Evolutionary conservation across 2,329 filamentous ascomycete genomes (phyloP), one percentile per base, ranked within the genome.

Genomic region (Colletotrichum sp.): DNA sequence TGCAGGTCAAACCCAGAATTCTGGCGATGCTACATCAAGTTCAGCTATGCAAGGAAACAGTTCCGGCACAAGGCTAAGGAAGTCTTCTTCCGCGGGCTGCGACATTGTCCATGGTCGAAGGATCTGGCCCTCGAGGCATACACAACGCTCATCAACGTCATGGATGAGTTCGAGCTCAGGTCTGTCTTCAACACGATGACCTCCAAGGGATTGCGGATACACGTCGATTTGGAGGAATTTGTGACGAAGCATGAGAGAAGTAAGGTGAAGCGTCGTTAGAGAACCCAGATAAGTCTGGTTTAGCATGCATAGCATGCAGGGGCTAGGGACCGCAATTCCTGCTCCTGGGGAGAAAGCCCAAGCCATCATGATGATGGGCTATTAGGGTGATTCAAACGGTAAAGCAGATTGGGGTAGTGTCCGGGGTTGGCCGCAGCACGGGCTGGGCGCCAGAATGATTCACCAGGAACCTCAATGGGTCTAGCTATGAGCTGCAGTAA

Each of bases 91-190:
- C 80, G 87, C 12, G 89, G 87, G 0, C 68, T 90, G 34, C 82
- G 82, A 12, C 84, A 87, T 21, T 90, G 89, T 74, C 88, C 89
- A 1, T 88, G 88, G 85, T 86, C 85, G 7, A 90, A 89, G 81
- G 84, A 84, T 34, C 78, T 90, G 39, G 85, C 89, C 76, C 86
- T 92, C 85, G 87, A 90, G 80, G 89, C 86, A 1, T 91, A 92
- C 79, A 78, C 79, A 44, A 86, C 84, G n/a, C 78, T 90, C 34
- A 82, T 82, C 15, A 79, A 82, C 9, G 86, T 86, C 0, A 85
- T 91, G 85, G 85, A 87, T 68, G 85, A 85, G 24, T 82, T 83
- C 2, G 90, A 92, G 78, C 81, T 92, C 63, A 85, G 85, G 76
- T 86, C 86, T 1, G 87, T 90, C 15, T 88, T 88, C 72, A 83